These are phyloP conservation scores for Hypoxylon sp. DNA, from an alignment of 2,329 filamentous ascomycete species.

Conservation along the genomic window DNA sequence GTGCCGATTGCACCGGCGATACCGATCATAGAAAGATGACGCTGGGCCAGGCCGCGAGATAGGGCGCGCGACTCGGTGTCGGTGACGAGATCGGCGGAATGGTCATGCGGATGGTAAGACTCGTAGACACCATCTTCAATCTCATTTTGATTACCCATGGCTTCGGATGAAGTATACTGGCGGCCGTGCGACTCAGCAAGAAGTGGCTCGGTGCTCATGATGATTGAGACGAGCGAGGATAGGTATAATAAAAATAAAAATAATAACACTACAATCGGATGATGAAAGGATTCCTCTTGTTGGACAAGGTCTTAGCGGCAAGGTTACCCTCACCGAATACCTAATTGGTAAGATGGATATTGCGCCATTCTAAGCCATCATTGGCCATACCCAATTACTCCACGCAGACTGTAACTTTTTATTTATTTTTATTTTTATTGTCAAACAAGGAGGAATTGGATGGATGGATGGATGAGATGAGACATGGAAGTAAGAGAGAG, in stretches of 20 bases:
- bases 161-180: neutral
- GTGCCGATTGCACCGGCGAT: constrained; percentile 70
- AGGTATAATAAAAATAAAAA: no score
- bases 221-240: neutral
- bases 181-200: constrained; percentile 17
- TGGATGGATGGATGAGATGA: neutral
- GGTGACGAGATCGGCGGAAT: constrained; percentile 56
- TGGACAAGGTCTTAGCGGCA: no score
- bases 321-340: constrained; percentile 9
- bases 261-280: no score
- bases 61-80: constrained; percentile 59
- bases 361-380: constrained; percentile 23
- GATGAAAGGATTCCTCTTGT: no score
- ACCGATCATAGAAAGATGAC: constrained; percentile 69
- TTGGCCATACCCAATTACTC: constrained; percentile 21
- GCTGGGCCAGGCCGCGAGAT: constrained; percentile 59
- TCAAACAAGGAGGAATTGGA: neutral
- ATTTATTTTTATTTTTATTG: neutral
- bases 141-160: constrained; percentile 24
- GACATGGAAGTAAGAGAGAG: neutral
- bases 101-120: constrained; percentile 9
- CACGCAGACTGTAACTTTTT: no score
- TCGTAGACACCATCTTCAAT: constrained; percentile 12
- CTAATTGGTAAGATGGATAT: constrained; percentile 10
- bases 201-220: constrained; percentile 33